These are phyloP conservation scores for Violaceomyces palustris DNA, from an alignment of 1,284 basidiomycete species.

Conservation along the genomic window DNA sequence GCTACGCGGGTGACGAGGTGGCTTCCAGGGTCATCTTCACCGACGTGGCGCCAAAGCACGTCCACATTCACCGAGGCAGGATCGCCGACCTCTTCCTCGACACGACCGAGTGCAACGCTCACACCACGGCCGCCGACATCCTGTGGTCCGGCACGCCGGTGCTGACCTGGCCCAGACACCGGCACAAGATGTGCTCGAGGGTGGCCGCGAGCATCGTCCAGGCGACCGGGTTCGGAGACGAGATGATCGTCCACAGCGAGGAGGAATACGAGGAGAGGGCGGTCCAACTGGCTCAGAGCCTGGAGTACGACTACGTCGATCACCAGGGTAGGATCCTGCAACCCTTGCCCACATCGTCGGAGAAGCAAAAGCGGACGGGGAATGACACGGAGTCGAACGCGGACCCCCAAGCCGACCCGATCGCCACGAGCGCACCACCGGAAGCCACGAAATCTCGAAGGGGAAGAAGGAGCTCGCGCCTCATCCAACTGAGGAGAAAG, in stretches of 20 bases:
- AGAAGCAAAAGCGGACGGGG: too few species aligned
- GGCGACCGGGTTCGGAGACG: constrained; percentile 60
- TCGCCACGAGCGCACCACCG: too few species aligned
- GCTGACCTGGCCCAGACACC: constrained; percentile 61
- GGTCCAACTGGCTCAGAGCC: constrained; percentile 56
- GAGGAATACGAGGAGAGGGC: constrained; percentile 61
- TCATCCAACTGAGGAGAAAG: constrained; percentile 11
- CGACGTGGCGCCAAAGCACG: constrained; percentile 60
- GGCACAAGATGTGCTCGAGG: constrained; percentile 63
- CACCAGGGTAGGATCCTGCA: too few species aligned
- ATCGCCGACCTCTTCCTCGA: constrained; percentile 64
- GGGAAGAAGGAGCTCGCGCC: constrained; percentile 3
- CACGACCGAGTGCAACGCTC: constrained; percentile 65
- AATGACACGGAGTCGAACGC: too few species aligned
- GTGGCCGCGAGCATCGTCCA: constrained; percentile 62
- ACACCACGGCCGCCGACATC: constrained; percentile 63
- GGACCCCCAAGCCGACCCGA: too few species aligned
- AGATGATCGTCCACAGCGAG: constrained; percentile 59
- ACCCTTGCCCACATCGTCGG: too few species aligned
- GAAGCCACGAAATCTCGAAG: too few species aligned
- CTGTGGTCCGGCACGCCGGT: constrained; percentile 64
- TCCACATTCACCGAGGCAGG: constrained; percentile 60
- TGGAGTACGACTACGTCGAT: constrained; percentile 50
- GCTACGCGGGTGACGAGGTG: constrained; percentile 61
- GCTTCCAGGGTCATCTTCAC: constrained; percentile 61